These are phyloP conservation scores for Aureobasidium sp. DNA, from an alignment of 2,329 filamentous ascomycete genomes.

Conservation along the genomic window DNA sequence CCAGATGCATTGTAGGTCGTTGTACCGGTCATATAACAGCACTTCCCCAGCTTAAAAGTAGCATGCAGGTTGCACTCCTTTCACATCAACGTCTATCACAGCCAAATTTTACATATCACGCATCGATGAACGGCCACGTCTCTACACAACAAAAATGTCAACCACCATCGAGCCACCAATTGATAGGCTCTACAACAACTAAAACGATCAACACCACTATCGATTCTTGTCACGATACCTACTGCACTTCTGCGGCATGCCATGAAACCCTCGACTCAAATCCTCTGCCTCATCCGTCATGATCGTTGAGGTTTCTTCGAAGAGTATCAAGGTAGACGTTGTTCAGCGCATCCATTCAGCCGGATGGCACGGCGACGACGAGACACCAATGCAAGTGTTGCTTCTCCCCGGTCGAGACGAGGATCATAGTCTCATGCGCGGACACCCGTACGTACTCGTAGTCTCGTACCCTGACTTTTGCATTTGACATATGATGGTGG, in stretches of 20 bases:
- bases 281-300: slow-evolving; percentile 6
- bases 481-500: neutral
- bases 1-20: slow-evolving; percentile 9
- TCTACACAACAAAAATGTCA: slow-evolving; percentile 5
- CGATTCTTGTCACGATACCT: slow-evolving; percentile 10
- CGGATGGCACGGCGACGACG: slow-evolving; percentile 10
- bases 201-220: slow-evolving; percentile 12
- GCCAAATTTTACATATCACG: slow-evolving; percentile 13
- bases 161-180: slow-evolving; percentile 2
- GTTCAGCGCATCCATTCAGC: slow-evolving; percentile 11
- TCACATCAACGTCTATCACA: slow-evolving; percentile 14
- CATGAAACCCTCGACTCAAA: slow-evolving; percentile 11
- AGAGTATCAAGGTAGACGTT: slow-evolving; percentile 5
- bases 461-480: neutral
- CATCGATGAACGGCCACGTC: slow-evolving; percentile 3
- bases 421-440: slow-evolving; percentile 4
- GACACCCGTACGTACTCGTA: neutral
- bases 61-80: slow-evolving; percentile 12
- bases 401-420: slow-evolving; percentile 6
- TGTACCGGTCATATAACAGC: slow-evolving; percentile 17
- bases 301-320: neutral
- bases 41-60: slow-evolving; percentile 11
- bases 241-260: slow-evolving; percentile 6
- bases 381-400: slow-evolving; percentile 11
- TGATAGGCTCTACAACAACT: slow-evolving; percentile 7